A percentile compares a stretch with the other conserved stretches of the same genome.
Evolutionary conservation across 495 filamentous ascomycete genomes (phyloP).

Genomic region (Astrocystis sublimbata): DNA sequence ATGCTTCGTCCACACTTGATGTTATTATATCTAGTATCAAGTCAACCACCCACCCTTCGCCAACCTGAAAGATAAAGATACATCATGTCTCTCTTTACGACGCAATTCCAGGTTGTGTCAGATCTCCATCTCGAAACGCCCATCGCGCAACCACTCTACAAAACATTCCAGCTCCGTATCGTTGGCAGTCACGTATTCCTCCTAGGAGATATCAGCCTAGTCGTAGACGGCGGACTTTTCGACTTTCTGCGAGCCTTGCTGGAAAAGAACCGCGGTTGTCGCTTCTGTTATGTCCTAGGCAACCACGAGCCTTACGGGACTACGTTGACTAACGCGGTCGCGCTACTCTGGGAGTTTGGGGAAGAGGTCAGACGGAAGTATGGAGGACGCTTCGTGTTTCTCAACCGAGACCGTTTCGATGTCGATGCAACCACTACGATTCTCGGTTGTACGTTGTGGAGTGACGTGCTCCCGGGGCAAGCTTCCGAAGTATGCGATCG

Average conservation of each 20-base stretch:
- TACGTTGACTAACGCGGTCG: neutral
- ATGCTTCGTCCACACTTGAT: too few species aligned
- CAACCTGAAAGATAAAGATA: too few species aligned
- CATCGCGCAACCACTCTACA: neutral
- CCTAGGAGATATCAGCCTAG: neutral
- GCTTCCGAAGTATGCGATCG: neutral
- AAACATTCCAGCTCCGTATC: neutral
- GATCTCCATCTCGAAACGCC: conserved; percentile 10
- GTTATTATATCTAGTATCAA: too few species aligned
- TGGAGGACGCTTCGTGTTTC: neutral
- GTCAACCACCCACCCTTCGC: too few species aligned
- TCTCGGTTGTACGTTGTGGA: conserved; percentile 1
- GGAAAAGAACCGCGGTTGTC: neutral
- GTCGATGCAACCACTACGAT: neutral
- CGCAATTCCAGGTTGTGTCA: conserved; percentile 2
- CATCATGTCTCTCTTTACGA: neutral
- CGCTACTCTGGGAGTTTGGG: neutral
- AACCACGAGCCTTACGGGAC: conserved; percentile 10
- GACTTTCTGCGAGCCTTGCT: neutral
- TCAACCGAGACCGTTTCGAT: conserved; percentile 2
- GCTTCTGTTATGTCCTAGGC: conserved; percentile 2
- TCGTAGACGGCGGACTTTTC: neutral
- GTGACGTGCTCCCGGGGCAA: neutral
- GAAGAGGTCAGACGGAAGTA: neutral
- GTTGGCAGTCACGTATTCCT: neutral